These are phyloP conservation scores for Talaromyces piceae DNA, from an alignment of 2,329 filamentous ascomycete species.

Conservation along the genomic window DNA sequence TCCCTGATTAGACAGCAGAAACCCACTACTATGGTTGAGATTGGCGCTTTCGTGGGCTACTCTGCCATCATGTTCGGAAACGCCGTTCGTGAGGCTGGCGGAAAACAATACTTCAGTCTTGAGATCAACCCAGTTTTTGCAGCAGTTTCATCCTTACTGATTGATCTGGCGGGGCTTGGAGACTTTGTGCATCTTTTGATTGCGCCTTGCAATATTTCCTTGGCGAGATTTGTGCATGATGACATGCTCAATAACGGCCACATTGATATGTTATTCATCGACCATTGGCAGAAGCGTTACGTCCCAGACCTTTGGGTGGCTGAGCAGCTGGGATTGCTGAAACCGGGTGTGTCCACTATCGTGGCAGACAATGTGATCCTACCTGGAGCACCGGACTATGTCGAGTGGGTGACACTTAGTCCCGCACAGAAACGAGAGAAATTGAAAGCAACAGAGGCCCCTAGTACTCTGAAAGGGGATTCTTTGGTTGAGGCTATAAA, in stretches of 20 bases:
- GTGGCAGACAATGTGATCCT: conserved; percentile 1
- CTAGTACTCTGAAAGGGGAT: neutral
- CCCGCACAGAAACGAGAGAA: neutral
- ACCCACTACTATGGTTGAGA: conserved; percentile 65
- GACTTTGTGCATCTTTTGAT: conserved; percentile 64
- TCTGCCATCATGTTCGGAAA: conserved; percentile 69
- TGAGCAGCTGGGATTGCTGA: neutral
- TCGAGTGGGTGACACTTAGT: neutral
- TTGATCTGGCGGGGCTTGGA: conserved; percentile 64
- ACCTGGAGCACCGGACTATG: conserved; percentile 2
- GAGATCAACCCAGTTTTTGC: conserved; percentile 69
- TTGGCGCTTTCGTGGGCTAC: conserved; percentile 77
- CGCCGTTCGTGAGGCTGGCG: conserved; percentile 56
- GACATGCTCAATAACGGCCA: conserved; percentile 45
- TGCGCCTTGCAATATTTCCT: conserved; percentile 58
- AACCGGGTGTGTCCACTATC: neutral
- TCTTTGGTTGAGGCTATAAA: neutral
- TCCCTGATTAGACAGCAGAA: conserved; percentile 61
- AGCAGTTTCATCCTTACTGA: conserved; percentile 59
- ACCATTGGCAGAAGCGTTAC: conserved; percentile 4
- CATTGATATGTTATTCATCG: neutral
- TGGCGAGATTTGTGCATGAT: conserved; percentile 51
- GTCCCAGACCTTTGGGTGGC: neutral
- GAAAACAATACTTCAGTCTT: conserved; percentile 60
- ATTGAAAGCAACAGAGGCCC: conserved; percentile 2